Percentiles rank a stretch among this genome's conserved stretches.
Evolutionary conservation across 2,329 filamentous ascomycete genomes (phyloP).

Genomic region (Metarhizium robertsii): DNA sequence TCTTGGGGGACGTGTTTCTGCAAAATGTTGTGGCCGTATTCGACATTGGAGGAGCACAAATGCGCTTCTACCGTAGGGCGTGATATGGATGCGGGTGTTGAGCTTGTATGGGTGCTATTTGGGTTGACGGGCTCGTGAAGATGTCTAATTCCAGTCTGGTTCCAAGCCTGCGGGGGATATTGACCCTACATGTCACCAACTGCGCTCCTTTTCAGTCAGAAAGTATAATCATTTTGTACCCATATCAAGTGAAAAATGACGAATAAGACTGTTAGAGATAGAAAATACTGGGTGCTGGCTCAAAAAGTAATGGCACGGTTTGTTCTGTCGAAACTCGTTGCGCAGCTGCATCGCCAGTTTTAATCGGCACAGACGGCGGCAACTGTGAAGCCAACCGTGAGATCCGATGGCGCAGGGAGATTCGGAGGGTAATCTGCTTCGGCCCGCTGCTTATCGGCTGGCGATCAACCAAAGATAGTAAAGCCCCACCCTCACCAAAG

Average conservation of each 20-base stretch:
- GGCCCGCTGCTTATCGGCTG: no score
- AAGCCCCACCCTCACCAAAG: neutral
- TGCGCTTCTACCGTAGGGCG: conserved; percentile 31
- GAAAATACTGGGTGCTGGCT: neutral
- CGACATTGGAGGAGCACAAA: conserved; percentile 35
- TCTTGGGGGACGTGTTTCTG: conserved; percentile 40
- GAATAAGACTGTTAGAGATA: neutral
- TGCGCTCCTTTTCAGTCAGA: neutral
- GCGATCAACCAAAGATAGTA: no score
- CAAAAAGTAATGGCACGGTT: no score
- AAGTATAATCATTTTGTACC: neutral
- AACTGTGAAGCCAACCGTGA: no score
- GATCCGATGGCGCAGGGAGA: no score
- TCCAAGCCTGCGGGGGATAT: neutral
- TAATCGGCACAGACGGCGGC: no score
- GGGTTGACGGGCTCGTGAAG: neutral
- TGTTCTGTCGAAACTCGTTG: no score
- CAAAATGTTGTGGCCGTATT: conserved; percentile 41
- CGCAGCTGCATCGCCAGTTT: no score
- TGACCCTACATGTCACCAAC: neutral
- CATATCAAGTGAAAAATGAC: neutral
- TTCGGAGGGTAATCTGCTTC: no score
- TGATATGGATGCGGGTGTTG: neutral
- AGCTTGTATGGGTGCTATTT: neutral
- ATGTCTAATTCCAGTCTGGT: neutral